Conservation (phyloP, 2,329 filamentous ascomycete species). For the Fusarium sublunatum region DNA sequence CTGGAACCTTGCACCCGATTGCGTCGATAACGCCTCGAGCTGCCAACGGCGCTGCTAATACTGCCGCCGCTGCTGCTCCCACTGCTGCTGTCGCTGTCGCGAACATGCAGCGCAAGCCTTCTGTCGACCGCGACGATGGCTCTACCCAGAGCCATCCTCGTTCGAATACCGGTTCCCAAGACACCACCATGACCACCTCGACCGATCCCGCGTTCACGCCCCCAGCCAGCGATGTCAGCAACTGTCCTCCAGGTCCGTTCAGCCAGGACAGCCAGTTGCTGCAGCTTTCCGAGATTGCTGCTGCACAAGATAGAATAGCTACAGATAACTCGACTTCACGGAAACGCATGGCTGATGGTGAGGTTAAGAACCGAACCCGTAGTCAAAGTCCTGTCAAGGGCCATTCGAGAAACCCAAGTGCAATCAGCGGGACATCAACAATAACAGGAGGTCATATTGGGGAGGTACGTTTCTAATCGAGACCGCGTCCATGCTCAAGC, state of each 20-base stretch:
- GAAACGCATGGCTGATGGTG: conserved; percentile 82
- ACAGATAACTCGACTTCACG: conserved; percentile 57
- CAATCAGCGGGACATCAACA: conserved; percentile 69
- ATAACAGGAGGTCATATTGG: conserved; percentile 76
- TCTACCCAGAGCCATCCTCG: conserved; percentile 43
- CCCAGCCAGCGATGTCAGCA: conserved; percentile 41
- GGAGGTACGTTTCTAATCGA: conserved; percentile 68
- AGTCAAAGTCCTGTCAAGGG: conserved; percentile 62
- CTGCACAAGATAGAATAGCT: conserved; percentile 62
- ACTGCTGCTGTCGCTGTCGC: conserved; percentile 19
- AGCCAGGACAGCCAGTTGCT: conserved; percentile 68
- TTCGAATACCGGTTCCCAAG: conserved; percentile 43
- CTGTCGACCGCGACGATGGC: conserved; percentile 42
- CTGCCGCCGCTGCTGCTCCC: conserved; percentile 21
- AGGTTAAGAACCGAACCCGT: conserved; percentile 67
- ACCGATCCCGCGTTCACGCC: conserved; percentile 44
- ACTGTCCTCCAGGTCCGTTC: conserved; percentile 39
- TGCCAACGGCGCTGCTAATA: conserved; percentile 11
- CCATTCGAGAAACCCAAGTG: conserved; percentile 79
- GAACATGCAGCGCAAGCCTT: conserved; percentile 33
- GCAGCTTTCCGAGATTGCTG: conserved; percentile 68
- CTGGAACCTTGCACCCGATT: conserved; percentile 41
- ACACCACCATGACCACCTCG: conserved; percentile 40
- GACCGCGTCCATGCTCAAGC: conserved; percentile 2
- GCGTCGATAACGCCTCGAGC: conserved; percentile 31